Evolutionary conservation across 2,329 filamentous ascomycete genomes (phyloP).

Genomic region (Ophiostoma ips): DNA sequence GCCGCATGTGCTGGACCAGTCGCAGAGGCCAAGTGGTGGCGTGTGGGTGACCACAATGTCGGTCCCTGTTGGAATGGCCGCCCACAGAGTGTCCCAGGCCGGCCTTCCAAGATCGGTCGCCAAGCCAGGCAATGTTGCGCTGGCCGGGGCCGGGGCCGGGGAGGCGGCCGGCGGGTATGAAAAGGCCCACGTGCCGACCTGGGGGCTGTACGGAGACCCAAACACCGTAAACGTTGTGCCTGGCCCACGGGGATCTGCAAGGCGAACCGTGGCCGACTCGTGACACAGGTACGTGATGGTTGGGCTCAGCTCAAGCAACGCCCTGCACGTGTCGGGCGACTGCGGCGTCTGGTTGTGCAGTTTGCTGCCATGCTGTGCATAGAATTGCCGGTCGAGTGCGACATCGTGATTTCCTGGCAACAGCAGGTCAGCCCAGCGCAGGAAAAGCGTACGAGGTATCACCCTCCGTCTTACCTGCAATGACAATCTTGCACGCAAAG

Average conservation of each 20-base stretch:
- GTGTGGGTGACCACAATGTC: constrained; percentile 62
- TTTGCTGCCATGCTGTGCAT: constrained; percentile 33
- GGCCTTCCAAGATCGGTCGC: constrained; percentile 23
- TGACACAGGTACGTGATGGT: constrained; percentile 54
- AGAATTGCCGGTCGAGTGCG: constrained; percentile 53
- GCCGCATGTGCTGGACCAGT: constrained; percentile 27
- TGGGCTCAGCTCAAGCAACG: constrained; percentile 37
- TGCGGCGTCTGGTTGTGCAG: constrained; percentile 45
- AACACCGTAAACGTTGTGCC: constrained; percentile 52
- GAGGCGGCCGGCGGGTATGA: constrained; percentile 31
- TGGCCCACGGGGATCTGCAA: constrained; percentile 41
- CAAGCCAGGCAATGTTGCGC: constrained; percentile 40
- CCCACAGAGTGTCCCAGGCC: constrained; percentile 42
- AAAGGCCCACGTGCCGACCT: constrained; percentile 50
- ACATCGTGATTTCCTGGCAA: constrained; percentile 63
- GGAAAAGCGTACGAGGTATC: no score
- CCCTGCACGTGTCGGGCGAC: constrained; percentile 37
- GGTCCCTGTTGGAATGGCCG: constrained; percentile 41
- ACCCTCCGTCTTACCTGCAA: constrained; percentile 39
- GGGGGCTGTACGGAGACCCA: constrained; percentile 54
- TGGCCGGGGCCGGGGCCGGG: constrained; percentile 26
- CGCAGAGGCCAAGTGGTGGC: constrained; percentile 46
- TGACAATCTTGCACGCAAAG: constrained; percentile 56
- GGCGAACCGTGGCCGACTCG: constrained; percentile 34
- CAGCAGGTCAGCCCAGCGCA: not conserved